Percentiles rank a stretch among this genome's conserved stretches.
Conservation (phyloP, 768 basidiomycete genomes). For the Podaxis rugospora region DNA sequence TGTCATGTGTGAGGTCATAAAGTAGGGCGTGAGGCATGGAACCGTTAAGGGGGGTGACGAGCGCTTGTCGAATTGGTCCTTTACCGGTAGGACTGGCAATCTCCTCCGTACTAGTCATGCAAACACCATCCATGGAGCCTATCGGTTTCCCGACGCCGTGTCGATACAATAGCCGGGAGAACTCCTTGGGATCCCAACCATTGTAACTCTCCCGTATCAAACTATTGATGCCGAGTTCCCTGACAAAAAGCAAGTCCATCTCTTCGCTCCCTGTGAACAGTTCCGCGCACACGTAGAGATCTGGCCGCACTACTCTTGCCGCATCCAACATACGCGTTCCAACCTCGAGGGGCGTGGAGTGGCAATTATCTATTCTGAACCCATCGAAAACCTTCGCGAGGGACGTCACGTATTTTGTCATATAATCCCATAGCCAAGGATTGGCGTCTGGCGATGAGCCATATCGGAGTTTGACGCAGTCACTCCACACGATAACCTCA, state of each 20-base stretch:
- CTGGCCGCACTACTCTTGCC: conserved; percentile 81
- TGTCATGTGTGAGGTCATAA: conserved; percentile 97
- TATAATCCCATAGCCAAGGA: conserved; percentile 93
- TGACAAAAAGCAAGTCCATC: conserved; percentile 89
- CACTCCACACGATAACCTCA: conserved; percentile 96
- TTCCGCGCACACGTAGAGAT: conserved; percentile 96
- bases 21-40: conserved; percentile 89
- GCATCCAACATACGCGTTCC: conserved; percentile 93
- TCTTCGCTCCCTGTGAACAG: conserved; percentile 95
- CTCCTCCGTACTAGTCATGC: conserved; percentile 71
- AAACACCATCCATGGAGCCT: conserved; percentile 93
- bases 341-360: conserved; percentile 95
- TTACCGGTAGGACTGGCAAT: conserved; percentile 79
- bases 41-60: conserved; percentile 79
- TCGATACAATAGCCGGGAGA: conserved; percentile 83
- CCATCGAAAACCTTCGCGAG: conserved; percentile 89
- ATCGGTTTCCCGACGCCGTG: conserved; percentile 93
- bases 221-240: conserved; percentile 89
- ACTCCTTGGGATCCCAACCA: conserved; percentile 83
- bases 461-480: conserved; percentile 97
- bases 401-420: conserved; percentile 75
- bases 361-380: conserved; percentile 97
- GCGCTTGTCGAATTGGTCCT: conserved; percentile 69
- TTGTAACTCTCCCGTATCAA: conserved; percentile 95
- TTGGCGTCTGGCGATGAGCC: conserved; percentile 76